phyloP scores from a whole-genome alignment of 805 yeast species.

The Saccharomyces cerevisiae region DNA sequence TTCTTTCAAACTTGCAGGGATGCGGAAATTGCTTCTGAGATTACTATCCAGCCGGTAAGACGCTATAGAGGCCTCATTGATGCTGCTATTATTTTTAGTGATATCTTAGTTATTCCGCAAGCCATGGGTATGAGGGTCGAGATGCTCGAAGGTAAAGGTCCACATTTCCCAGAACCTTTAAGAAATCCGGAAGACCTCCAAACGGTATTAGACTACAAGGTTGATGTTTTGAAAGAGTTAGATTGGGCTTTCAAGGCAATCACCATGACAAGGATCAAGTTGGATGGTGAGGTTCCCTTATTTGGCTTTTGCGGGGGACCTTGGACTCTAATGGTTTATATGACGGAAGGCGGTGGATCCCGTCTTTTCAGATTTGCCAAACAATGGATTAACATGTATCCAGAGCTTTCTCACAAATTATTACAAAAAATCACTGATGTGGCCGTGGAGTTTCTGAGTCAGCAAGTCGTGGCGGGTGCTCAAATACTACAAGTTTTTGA shows the following conservation, averaged over 20 bases:
- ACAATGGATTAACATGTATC: conserved; percentile 81
- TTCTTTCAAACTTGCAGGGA: conserved; percentile 94
- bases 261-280: conserved; percentile 75
- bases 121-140: conserved; percentile 95
- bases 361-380: conserved; percentile 84
- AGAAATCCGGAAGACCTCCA: conserved; percentile 62
- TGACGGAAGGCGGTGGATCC: conserved; percentile 97
- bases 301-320: conserved; percentile 97
- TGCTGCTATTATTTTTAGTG: conserved; percentile 95
- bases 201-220: conserved; percentile 46
- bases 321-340: conserved; percentile 92
- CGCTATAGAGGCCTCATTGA: conserved; percentile 85
- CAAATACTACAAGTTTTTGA: conserved; percentile 96
- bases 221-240: conserved; percentile 67
- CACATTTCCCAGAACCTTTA: conserved; percentile 82
- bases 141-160: conserved; percentile 93
- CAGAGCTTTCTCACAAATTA: conserved; percentile 60
- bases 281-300: conserved; percentile 86
- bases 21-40: conserved; percentile 86
- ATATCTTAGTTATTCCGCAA: conserved; percentile 92
- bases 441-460: conserved; percentile 85
- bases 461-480: conserved; percentile 95
- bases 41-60: conserved; percentile 91
- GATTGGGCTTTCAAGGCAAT: conserved; percentile 96
- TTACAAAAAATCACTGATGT: conserved; percentile 76